Evolutionary conservation across 164 flowering plant genomes (phyloP).

Genomic region (Liriodendron chinense): DNA sequence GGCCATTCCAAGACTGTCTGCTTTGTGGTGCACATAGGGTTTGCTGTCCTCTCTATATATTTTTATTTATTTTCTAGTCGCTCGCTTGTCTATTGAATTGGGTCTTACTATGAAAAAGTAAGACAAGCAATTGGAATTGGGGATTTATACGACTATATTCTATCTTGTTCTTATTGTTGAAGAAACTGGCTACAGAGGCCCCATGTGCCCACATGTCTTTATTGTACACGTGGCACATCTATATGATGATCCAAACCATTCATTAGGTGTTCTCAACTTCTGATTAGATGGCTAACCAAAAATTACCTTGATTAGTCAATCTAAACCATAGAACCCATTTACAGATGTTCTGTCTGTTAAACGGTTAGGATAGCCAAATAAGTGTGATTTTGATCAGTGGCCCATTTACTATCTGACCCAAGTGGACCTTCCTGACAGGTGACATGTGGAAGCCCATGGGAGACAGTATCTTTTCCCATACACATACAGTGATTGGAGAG

Average conservation of each 20-base stretch:
- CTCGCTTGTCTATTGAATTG: not conserved
- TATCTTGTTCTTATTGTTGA: not conserved
- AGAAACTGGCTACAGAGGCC: no score
- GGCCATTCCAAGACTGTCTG: not conserved
- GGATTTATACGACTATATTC: not conserved
- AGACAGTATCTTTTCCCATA: not conserved
- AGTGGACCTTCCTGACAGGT: not conserved
- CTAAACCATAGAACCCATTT: not conserved
- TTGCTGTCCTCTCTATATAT: not conserved
- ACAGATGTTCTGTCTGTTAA: not conserved
- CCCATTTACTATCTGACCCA: not conserved
- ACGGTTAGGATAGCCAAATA: no score
- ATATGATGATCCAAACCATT: no score
- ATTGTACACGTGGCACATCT: no score
- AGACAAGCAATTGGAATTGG: not conserved
- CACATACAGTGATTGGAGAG: not conserved
- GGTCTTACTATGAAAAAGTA: not conserved
- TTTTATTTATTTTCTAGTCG: no score
- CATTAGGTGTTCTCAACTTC: not conserved
- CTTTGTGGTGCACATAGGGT: not conserved
- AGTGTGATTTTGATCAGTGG: not conserved
- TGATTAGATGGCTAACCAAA: not conserved
- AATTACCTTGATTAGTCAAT: not conserved
- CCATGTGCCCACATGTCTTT: no score
- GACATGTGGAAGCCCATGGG: not conserved